Evolutionary conservation across 2,329 filamentous ascomycete species (phyloP).

Genomic region (Colletotrichum cuscutae): DNA sequence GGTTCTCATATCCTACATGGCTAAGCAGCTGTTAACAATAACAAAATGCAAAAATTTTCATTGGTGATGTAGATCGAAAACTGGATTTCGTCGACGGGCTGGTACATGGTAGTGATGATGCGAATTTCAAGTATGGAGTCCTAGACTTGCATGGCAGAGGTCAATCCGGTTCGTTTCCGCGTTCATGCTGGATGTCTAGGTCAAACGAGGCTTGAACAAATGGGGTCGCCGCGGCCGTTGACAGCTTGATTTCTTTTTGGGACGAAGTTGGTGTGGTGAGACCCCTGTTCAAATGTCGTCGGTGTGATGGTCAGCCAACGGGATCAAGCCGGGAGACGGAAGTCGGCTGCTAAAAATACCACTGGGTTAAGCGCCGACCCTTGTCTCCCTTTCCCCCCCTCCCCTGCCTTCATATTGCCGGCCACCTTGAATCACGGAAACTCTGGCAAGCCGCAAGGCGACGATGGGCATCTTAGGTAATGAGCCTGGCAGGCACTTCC

Average conservation of each 20-base stretch:
- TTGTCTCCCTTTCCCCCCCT: neutral
- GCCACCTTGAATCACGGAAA: neutral
- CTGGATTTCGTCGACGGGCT: neutral
- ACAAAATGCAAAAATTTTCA: conserved; percentile 14
- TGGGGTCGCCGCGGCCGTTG: conserved; percentile 30
- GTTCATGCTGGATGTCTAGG: conserved; percentile 13
- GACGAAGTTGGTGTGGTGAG: neutral
- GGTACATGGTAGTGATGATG: neutral
- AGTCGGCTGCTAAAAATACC: conserved; percentile 28
- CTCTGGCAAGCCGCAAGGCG: neutral
- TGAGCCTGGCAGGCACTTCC: neutral
- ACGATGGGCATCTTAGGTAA: neutral
- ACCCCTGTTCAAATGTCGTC: neutral
- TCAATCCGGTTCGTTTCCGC: conserved; percentile 3
- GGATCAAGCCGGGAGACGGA: conserved; percentile 16
- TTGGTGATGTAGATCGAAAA: neutral
- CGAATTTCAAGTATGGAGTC: neutral
- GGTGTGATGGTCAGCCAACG: conserved; percentile 17
- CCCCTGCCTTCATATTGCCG: neutral
- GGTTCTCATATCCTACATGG: neutral
- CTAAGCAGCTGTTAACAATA: neutral
- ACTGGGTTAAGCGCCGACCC: conserved; percentile 31
- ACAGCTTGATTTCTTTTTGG: neutral
- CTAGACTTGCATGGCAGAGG: conserved; percentile 14
- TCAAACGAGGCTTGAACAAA: conserved; percentile 31